Evolutionary conservation across 2,329 filamentous ascomycete genomes (phyloP), one percentile per base, ranked within the genome.

Genomic region (Aureobasidium sp.): DNA sequence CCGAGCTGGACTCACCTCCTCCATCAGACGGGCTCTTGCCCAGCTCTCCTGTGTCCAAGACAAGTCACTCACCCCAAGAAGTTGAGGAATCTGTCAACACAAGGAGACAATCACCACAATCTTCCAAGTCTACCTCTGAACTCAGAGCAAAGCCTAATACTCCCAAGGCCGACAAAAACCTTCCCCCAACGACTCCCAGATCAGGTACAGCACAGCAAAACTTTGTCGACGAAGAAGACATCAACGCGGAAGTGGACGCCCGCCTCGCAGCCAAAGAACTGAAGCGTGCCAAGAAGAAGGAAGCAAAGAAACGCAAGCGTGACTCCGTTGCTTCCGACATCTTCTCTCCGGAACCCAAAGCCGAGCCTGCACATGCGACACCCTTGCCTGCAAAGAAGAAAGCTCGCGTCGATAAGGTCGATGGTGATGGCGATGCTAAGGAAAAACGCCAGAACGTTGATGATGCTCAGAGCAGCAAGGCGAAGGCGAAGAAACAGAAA

Each of bases 231-330:
- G 27, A 31, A 9, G 27, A 69, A 29, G 70, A 73, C 60, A 62
- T 70, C 31, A 67, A 65, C 0, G 68, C 65, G 8, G 68, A 71
- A 60, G 67, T 71, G 2, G 66, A 67, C 1, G 67, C 66, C 25
- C 66, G 70, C 4, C 60, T 73, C 9, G 66, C 67, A 42, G 68
- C 68, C 4, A 73, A 71, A 59, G 65, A 64, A 35, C 65, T 65
- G 19, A 66, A 67, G 61, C 63, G 65, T 11, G 63, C 63, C 11
- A 61, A 57, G 7, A 63, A 63, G 45, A 66, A 64, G 35, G 57
- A 64, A 62, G 61, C 62, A 57, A 70, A 68, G 65, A 73, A 73
- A 64, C 68, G 71, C 17, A 73, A 73, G 63, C 66, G 71, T 1
- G 69, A 71, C n/a, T 64, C 63, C 13, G 33, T 54, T 1, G 62